phyloP scores from a whole-genome alignment of 331 rosid genomes.

The Arachis monticola region DNA sequence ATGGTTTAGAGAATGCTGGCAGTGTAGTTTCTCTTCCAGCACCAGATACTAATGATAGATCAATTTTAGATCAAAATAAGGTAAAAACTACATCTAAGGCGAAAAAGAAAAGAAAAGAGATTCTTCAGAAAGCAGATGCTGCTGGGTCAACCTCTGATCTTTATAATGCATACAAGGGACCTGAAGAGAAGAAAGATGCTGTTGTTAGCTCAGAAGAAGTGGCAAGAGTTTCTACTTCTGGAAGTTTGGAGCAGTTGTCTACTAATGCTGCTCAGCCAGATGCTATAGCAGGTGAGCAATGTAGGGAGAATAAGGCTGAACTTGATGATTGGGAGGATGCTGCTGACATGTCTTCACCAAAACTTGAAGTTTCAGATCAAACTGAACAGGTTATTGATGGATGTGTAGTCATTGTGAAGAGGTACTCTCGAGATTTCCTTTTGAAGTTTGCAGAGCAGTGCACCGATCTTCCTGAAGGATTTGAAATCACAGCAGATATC shows the following conservation, averaged over 20 bases:
- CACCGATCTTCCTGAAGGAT: slow-evolving; percentile 61
- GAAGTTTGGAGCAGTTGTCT: slow-evolving; percentile 48
- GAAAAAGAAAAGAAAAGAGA: slow-evolving; percentile 65
- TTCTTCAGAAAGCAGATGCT: slow-evolving; percentile 87
- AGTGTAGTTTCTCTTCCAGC: slow-evolving; percentile 36
- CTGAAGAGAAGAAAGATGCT: slow-evolving; percentile 81
- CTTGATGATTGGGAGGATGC: slow-evolving; percentile 98
- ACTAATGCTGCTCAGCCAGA: slow-evolving; percentile 48
- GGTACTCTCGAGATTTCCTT: slow-evolving; percentile 89
- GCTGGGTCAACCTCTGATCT: slow-evolving; percentile 86
- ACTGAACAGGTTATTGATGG: slow-evolving; percentile 50
- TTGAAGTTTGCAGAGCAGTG: slow-evolving; percentile 68
- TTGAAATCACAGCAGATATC: slow-evolving; percentile 53
- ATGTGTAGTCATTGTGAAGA: slow-evolving; percentile 53
- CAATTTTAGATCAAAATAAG: slow-evolving; percentile 56
- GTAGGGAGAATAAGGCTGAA: slow-evolving; percentile 59
- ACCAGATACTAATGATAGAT: slow-evolving; percentile 57
- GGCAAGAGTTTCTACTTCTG: slow-evolving; percentile 49
- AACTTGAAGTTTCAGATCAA: slow-evolving; percentile 60
- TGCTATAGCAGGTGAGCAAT: slow-evolving; percentile 36
- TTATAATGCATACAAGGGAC: slow-evolving; percentile 89
- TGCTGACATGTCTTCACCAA: slow-evolving; percentile 76
- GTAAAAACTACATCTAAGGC: slow-evolving; percentile 50
- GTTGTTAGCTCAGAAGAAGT: slow-evolving; percentile 41
- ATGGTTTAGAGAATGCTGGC: slow-evolving; percentile 45